A percentile compares a stretch with the other conserved stretches of the same genome.
These are phyloP conservation scores for Crucibulum laeve DNA, from an alignment of 768 basidiomycete species.

Conservation along the genomic window DNA sequence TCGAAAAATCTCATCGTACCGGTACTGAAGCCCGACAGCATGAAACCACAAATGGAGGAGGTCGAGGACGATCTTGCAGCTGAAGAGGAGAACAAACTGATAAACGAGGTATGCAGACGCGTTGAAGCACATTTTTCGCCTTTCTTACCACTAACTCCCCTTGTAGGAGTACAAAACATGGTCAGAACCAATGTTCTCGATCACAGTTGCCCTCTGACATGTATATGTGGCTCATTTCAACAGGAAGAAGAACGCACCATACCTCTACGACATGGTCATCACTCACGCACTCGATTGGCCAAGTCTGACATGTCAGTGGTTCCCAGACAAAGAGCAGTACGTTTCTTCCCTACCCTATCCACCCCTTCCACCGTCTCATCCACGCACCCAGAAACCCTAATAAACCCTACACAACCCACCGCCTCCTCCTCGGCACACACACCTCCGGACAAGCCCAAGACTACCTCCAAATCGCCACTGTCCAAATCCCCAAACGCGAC, in stretches of 20 bases:
- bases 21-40: constrained; percentile 12
- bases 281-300: constrained; percentile 99
- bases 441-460: constrained; percentile 94
- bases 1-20: not conserved
- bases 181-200: constrained; percentile 27
- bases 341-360: constrained; percentile 19
- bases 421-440: constrained; percentile 94
- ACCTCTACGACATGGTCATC: constrained; percentile 95
- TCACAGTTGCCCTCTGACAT: not conserved
- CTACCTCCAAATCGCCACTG: constrained; percentile 92
- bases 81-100: constrained; percentile 84
- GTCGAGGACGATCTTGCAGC: constrained; percentile 77
- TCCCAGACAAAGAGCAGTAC: constrained; percentile 93
- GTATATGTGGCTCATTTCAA: constrained; percentile 4
- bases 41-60: constrained; percentile 58
- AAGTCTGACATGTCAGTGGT: constrained; percentile 96
- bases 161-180: constrained; percentile 82
- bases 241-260: constrained; percentile 97
- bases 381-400: constrained; percentile 64
- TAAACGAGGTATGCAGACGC: constrained; percentile 66
- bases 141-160: not conserved
- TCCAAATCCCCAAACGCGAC: constrained; percentile 86
- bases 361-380: not conserved
- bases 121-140: constrained; percentile 4
- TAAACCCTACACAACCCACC: constrained; percentile 93